phyloP scores from a whole-genome alignment of 2,329 filamentous ascomycete genomes.

The Raffaelea ambrosiae region DNA sequence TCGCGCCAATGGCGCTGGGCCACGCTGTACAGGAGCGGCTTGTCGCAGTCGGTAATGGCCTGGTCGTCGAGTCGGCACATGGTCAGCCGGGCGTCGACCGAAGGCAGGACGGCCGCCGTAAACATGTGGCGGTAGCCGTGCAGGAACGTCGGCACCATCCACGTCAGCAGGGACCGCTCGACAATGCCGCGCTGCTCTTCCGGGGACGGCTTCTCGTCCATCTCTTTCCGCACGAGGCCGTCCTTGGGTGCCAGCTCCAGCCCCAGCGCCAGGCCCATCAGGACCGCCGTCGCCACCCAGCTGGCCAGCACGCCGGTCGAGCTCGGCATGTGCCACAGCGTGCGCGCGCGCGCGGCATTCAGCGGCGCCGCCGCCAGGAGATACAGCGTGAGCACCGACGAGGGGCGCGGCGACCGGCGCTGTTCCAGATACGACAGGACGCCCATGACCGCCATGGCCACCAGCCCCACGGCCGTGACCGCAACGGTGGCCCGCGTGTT shows the following conservation, averaged over 20 bases:
- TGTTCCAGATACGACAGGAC: background rate
- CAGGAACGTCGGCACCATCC: background rate
- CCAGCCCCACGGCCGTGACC: background rate
- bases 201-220: background rate
- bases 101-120: background rate
- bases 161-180: background rate
- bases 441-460: background rate
- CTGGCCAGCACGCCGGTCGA: background rate
- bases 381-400: background rate
- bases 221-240: background rate
- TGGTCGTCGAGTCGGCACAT: background rate
- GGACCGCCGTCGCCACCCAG: background rate
- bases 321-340: background rate
- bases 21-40: background rate
- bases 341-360: background rate
- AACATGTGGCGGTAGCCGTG: background rate
- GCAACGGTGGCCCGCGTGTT: background rate
- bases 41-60: background rate
- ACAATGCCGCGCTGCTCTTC: background rate
- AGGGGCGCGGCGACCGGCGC: background rate
- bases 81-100: background rate
- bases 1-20: background rate
- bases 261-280: background rate
- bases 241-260: background rate
- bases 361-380: background rate